A percentile compares a stretch with the other conserved stretches of the same genome.
phyloP scores from a whole-genome alignment of 2,329 filamentous ascomycete species.

The Clonostachys rosea region DNA sequence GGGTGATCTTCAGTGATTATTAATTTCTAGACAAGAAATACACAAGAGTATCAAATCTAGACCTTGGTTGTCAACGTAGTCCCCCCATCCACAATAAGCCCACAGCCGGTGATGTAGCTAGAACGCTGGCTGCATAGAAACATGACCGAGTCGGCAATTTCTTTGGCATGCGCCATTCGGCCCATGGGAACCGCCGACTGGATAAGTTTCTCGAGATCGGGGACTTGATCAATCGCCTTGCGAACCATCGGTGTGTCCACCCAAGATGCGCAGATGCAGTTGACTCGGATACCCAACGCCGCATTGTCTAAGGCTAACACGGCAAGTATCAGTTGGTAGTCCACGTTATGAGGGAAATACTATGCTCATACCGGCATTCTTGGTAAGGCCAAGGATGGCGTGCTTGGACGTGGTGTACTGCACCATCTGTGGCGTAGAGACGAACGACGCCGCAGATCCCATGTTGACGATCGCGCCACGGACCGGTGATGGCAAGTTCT shows the following conservation, averaged over 20 bases:
- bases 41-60: background rate
- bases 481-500: background rate
- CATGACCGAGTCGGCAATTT: conserved; percentile 1
- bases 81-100: background rate
- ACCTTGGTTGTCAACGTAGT: background rate
- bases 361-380: background rate
- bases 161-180: background rate
- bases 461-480: conserved; percentile 8
- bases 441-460: conserved; percentile 6
- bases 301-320: background rate
- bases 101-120: background rate
- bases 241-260: background rate
- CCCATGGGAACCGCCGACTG: background rate
- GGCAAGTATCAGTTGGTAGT: too few relatives aligned
- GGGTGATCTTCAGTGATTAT: too few relatives aligned
- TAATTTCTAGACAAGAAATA: too few relatives aligned
- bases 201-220: background rate
- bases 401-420: conserved; percentile 2
- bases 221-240: background rate
- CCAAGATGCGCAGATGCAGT: background rate
- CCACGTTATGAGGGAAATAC: too few relatives aligned
- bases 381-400: background rate
- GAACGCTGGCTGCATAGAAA: background rate
- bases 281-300: background rate
- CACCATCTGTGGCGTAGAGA: conserved; percentile 5